Conservation (phyloP, 306 rosid species). For the Benincasa hispida region DNA sequence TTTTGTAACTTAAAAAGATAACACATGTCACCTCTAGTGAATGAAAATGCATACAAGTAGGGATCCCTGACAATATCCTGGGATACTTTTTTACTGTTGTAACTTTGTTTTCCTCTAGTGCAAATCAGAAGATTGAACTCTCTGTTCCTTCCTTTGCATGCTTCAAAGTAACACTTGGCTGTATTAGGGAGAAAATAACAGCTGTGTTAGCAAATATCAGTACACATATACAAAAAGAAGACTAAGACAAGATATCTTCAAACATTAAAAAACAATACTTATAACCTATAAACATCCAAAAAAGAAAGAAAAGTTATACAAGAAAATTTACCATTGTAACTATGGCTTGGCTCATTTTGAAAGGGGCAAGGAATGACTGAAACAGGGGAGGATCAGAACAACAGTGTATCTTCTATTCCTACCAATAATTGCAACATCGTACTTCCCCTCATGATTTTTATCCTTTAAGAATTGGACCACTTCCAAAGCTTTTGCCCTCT, state of each 20-base stretch:
- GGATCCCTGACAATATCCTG: conserved; percentile 72
- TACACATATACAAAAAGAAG: neutral
- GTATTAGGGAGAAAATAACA: conserved; percentile 26
- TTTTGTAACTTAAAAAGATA: neutral
- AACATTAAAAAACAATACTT: neutral
- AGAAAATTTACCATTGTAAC: too few species aligned
- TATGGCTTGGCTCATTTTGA: too few species aligned
- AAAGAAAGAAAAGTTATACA: too few species aligned
- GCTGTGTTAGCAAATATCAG: too few species aligned
- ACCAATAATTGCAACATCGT: conserved; percentile 98
- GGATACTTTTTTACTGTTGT: conserved; percentile 51
- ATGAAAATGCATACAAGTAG: conserved; percentile 68
- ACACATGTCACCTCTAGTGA: conserved; percentile 52
- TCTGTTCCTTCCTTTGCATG: conserved; percentile 98
- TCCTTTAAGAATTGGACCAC: conserved; percentile 90
- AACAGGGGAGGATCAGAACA: conserved; percentile 1
- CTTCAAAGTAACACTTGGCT: conserved; percentile 82
- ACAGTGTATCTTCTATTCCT: conserved; percentile 9
- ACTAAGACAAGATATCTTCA: neutral
- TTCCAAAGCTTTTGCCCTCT: conserved; percentile 97
- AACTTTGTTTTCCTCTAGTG: conserved; percentile 91
- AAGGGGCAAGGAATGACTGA: neutral
- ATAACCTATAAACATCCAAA: too few species aligned
- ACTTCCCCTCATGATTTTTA: conserved; percentile 73
- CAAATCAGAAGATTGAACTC: conserved; percentile 90